Conservation (phyloP, 345 rosid species). For the Cochlearia excelsa region DNA sequence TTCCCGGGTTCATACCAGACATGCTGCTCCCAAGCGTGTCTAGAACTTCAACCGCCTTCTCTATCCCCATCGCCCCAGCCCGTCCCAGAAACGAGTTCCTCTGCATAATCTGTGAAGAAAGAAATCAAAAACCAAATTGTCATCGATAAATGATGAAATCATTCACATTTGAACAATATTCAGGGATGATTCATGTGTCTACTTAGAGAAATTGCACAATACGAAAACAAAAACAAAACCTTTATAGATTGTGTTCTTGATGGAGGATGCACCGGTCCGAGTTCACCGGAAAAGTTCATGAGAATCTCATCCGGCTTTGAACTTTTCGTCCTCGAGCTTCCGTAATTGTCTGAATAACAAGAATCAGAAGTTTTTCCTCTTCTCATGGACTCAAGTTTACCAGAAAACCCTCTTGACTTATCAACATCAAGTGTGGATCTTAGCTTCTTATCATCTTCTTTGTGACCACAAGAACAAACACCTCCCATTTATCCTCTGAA, state of each 20-base stretch:
- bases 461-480: constrained; percentile 49
- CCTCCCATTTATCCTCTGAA: constrained; percentile 57
- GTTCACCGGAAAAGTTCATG: constrained; percentile 50
- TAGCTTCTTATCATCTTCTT: constrained; percentile 19
- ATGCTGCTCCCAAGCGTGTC: constrained; percentile 77
- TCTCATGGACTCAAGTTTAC: constrained; percentile 40
- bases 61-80: constrained; percentile 57
- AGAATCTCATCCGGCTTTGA: constrained; percentile 32
- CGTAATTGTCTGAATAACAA: constrained; percentile 21
- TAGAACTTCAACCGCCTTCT: constrained; percentile 67
- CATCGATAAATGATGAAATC: neutral
- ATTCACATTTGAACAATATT: too few species aligned
- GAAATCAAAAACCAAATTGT: neutral
- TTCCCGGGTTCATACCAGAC: constrained; percentile 59
- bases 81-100: constrained; percentile 61
- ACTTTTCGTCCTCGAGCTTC: constrained; percentile 35
- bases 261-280: constrained; percentile 28
- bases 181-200: too few species aligned
- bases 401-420: constrained; percentile 38
- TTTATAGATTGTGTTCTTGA: neutral
- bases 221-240: neutral
- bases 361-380: constrained; percentile 35
- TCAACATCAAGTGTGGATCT: constrained; percentile 23
- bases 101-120: constrained; percentile 34
- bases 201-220: too few species aligned